phyloP scores from a whole-genome alignment of 2,329 filamentous ascomycete species.

The Elsinoe perseae region DNA sequence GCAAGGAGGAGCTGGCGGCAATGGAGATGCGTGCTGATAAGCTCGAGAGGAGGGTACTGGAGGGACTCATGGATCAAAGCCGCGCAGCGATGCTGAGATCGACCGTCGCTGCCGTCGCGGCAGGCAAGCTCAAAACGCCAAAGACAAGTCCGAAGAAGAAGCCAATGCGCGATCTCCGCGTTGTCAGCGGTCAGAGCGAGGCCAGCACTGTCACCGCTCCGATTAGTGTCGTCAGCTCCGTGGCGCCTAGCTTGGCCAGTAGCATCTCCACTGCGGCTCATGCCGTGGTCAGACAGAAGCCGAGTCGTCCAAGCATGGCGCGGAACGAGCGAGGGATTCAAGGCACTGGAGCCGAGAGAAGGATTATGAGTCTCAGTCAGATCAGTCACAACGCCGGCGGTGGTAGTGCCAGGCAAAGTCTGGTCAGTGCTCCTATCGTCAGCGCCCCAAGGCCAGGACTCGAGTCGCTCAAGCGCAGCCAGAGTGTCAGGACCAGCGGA shows the following conservation, averaged over 20 bases:
- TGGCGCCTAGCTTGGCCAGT: slow-evolving; percentile 26
- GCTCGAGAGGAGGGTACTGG: slow-evolving; percentile 84
- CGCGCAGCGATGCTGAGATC: slow-evolving; percentile 69
- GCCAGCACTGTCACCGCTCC: slow-evolving; percentile 33
- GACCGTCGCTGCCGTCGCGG: background rate
- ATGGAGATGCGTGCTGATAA: slow-evolving; percentile 87
- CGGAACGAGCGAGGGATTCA: slow-evolving; percentile 32
- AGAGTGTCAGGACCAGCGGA: slow-evolving; percentile 31
- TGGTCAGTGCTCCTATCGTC: slow-evolving; percentile 29
- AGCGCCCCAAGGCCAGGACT: slow-evolving; percentile 23
- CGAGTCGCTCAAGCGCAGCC: slow-evolving; percentile 30
- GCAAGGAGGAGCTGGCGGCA: slow-evolving; percentile 79
- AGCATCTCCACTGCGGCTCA: slow-evolving; percentile 20
- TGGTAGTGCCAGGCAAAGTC: slow-evolving; percentile 23
- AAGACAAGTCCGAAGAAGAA: slow-evolving; percentile 34
- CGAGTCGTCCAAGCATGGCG: slow-evolving; percentile 35
- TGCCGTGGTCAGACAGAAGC: slow-evolving; percentile 41
- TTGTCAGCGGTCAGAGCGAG: slow-evolving; percentile 25
- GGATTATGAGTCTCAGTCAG: slow-evolving; percentile 85
- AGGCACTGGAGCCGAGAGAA: slow-evolving; percentile 44
- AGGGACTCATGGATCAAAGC: slow-evolving; percentile 94
- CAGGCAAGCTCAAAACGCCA: slow-evolving; percentile 44
- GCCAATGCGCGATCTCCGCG: slow-evolving; percentile 36
- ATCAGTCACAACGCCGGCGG: slow-evolving; percentile 67
- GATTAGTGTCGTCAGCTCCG: slow-evolving; percentile 19